Conservation (phyloP, 345 rosid genomes). For the Moricandia arvensis region DNA sequence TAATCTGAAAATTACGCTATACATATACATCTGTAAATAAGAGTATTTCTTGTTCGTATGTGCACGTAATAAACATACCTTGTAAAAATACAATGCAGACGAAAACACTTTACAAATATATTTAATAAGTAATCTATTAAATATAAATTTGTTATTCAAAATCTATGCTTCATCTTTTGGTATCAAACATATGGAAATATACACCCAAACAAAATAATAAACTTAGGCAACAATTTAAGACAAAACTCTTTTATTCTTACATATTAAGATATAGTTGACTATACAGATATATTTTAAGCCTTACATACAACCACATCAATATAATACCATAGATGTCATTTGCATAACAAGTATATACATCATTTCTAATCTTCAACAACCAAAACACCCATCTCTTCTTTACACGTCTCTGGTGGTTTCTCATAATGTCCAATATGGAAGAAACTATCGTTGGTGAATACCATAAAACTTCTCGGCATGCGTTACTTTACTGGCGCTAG, state of each 20-base stretch:
- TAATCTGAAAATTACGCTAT: too few relatives aligned
- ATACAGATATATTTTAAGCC: neutral
- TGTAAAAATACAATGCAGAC: too few relatives aligned
- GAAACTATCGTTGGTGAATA: neutral
- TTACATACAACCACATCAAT: neutral
- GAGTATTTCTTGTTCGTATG: too few relatives aligned
- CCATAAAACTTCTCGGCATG: neutral
- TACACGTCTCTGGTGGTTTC: neutral
- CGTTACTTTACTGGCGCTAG: neutral
- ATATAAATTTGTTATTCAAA: neutral
- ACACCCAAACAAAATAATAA: neutral
- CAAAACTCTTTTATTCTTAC: neutral
- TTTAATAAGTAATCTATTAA: neutral
- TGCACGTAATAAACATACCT: too few relatives aligned
- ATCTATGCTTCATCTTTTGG: neutral
- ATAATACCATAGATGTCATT: neutral
- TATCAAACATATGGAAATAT: neutral
- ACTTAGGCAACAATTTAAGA: neutral
- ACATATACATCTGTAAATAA: too few relatives aligned
- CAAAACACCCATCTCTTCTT: neutral
- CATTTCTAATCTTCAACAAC: neutral
- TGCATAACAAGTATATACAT: neutral
- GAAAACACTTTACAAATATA: too few relatives aligned
- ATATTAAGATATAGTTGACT: neutral
- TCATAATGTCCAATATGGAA: neutral